Evolutionary conservation across 257 asterid genomes (phyloP).

Genomic region (Penstemon davidsonii): DNA sequence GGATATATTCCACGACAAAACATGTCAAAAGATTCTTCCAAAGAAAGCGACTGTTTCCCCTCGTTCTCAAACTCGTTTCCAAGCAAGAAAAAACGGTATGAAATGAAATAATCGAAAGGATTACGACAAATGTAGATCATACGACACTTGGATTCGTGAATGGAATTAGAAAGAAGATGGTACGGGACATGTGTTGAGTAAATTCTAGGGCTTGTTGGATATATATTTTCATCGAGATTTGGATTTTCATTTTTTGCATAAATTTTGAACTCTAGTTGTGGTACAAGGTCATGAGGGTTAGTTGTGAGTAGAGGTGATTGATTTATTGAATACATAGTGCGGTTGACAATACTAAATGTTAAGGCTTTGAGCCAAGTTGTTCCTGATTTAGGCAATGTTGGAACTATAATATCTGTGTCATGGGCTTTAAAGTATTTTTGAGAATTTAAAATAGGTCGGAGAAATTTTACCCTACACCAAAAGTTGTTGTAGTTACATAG

Average conservation of each 20-base stretch:
- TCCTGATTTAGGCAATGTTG: slow-evolving; percentile 38
- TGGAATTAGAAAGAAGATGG: slow-evolving; percentile 5
- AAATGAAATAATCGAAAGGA: slow-evolving; percentile 27
- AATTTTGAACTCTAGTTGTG: slow-evolving; percentile 10
- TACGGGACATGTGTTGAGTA: slow-evolving; percentile 27
- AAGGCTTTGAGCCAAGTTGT: slow-evolving; percentile 42
- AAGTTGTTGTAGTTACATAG: no score
- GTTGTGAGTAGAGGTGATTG: slow-evolving; percentile 22
- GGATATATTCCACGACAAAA: slow-evolving; percentile 21
- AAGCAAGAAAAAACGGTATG: not conserved
- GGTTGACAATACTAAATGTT: slow-evolving; percentile 28
- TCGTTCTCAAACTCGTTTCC: not conserved
- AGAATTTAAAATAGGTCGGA: not conserved
- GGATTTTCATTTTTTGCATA: slow-evolving; percentile 5
- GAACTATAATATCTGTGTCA: slow-evolving; percentile 24
- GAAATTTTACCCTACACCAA: no score
- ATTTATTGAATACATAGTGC: not conserved
- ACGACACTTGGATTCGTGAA: slow-evolving; percentile 6
- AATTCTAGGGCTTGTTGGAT: slow-evolving; percentile 26
- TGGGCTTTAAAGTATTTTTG: slow-evolving; percentile 20
- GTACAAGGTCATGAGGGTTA: slow-evolving; percentile 25
- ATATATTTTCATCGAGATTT: not conserved
- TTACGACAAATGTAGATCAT: slow-evolving; percentile 19
- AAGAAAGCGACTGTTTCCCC: not conserved
- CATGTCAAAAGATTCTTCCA: slow-evolving; percentile 24